Evolutionary conservation across 352 stramenopile genomes (phyloP).

Genomic region (Pseudoperonospora humuli): DNA sequence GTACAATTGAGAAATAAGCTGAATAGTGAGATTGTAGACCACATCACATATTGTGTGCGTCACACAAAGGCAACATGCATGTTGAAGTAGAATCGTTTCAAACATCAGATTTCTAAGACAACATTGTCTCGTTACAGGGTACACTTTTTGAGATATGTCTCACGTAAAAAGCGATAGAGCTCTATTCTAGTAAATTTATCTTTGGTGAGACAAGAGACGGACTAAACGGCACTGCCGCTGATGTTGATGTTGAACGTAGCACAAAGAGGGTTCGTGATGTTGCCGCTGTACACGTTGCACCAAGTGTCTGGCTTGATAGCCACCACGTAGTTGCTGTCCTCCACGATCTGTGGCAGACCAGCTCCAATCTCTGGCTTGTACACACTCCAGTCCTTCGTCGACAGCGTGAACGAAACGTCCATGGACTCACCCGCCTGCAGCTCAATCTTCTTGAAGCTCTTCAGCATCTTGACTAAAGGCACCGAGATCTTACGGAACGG

Average conservation of each 20-base stretch:
- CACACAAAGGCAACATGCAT: too few relatives aligned
- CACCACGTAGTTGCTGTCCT: slow-evolving; percentile 60
- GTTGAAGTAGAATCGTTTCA: too few relatives aligned
- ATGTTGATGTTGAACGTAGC: slow-evolving; percentile 31
- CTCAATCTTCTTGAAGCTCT: slow-evolving; percentile 73
- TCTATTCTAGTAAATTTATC: too few relatives aligned
- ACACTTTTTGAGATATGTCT: too few relatives aligned
- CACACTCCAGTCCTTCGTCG: slow-evolving; percentile 46
- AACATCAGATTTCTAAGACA: too few relatives aligned
- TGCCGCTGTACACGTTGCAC: slow-evolving; percentile 46
- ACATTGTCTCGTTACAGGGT: too few relatives aligned
- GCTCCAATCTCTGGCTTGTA: slow-evolving; percentile 43
- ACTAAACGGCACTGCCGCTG: slow-evolving; percentile 6
- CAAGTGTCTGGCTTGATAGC: slow-evolving; percentile 55
- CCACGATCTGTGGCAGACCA: slow-evolving; percentile 37
- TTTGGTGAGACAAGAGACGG: too few relatives aligned
- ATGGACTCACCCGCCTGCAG: slow-evolving; percentile 34
- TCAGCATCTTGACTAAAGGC: slow-evolving; percentile 75
- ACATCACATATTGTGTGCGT: too few relatives aligned
- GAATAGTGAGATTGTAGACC: too few relatives aligned
- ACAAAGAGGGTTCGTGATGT: slow-evolving; percentile 31
- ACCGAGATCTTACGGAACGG: slow-evolving; percentile 51
- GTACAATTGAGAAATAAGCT: too few relatives aligned
- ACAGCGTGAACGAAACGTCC: slow-evolving; percentile 40
- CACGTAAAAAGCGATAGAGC: too few relatives aligned